phyloP scores from a whole-genome alignment of 176 grass and related monocot genomes.

The Zoysia japonica region DNA sequence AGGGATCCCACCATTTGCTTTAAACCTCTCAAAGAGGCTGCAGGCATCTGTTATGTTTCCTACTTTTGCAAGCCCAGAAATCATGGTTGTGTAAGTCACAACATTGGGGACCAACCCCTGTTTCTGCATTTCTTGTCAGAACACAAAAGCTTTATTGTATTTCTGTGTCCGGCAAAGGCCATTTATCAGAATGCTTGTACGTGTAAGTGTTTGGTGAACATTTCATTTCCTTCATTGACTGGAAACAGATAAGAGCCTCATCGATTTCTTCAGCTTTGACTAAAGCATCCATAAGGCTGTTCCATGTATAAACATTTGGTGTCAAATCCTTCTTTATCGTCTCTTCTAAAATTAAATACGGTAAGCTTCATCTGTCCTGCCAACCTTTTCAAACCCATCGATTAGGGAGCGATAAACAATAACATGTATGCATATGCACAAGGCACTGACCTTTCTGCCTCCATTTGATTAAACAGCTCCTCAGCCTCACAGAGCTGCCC shows the following conservation, averaged over 20 bases:
- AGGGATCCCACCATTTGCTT: constrained; percentile 70
- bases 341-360: too few species aligned
- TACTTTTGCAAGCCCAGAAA: constrained; percentile 67
- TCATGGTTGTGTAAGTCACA: constrained; percentile 31
- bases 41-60: constrained; percentile 79
- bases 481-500: constrained; percentile 45
- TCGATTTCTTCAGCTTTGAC: too few species aligned
- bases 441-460: constrained; percentile 56
- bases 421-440: constrained; percentile 83
- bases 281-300: too few species aligned
- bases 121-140: constrained; percentile 97
- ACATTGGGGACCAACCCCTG: constrained; percentile 66
- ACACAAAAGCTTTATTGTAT: constrained; percentile 94
- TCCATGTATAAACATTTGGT: too few species aligned
- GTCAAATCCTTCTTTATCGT: too few species aligned
- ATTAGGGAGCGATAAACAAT: constrained; percentile 88
- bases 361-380: constrained; percentile 92
- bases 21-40: constrained; percentile 79
- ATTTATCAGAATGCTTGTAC: constrained; percentile 74
- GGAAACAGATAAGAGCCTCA: too few species aligned
- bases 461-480: constrained; percentile 77
- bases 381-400: constrained; percentile 91
- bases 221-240: too few species aligned
- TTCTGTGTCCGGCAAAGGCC: constrained; percentile 79
- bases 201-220: too few species aligned